These are phyloP conservation scores for Cyberlindnera mycetangii DNA, from an alignment of 805 yeast species.

Conservation along the genomic window DNA sequence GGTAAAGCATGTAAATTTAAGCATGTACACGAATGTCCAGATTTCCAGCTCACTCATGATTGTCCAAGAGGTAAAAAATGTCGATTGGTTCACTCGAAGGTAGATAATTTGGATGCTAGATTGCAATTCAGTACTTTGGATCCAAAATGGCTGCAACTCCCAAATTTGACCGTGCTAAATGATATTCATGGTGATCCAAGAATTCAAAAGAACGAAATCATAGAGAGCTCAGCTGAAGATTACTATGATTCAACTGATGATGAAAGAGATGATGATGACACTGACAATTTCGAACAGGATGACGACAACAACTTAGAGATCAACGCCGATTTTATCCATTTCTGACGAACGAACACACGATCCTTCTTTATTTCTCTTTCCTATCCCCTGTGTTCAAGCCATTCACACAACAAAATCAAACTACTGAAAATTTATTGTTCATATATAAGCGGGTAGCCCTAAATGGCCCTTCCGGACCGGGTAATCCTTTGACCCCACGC, in stretches of 20 bases:
- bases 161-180: constrained; percentile 20
- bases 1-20: constrained; percentile 56
- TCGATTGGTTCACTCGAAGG: constrained; percentile 45
- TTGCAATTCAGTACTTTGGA: constrained; percentile 23
- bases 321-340: constrained; percentile 29
- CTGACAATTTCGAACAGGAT: constrained; percentile 1
- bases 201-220: constrained; percentile 21
- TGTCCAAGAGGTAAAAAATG: constrained; percentile 57
- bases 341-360: constrained; percentile 10
- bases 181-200: constrained; percentile 25
- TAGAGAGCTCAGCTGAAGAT: constrained; percentile 11
- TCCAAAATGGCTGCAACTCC: constrained; percentile 22
- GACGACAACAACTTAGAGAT: constrained; percentile 16
- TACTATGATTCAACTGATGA: constrained; percentile 18
- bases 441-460: no score
- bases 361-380: neutral
- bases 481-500: constrained; percentile 7
- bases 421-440: no score
- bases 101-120: constrained; percentile 26
- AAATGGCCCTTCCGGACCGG: constrained; percentile 8
- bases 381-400: no score
- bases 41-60: constrained; percentile 54
- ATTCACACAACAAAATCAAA: no score
- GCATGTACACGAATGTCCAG: constrained; percentile 70
- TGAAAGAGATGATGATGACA: constrained; percentile 23